Evolutionary conservation across 116 monocot genomes (phyloP), one percentile per base, ranked within the genome.

Genomic region (Phalaenopsis hybrid): DNA sequence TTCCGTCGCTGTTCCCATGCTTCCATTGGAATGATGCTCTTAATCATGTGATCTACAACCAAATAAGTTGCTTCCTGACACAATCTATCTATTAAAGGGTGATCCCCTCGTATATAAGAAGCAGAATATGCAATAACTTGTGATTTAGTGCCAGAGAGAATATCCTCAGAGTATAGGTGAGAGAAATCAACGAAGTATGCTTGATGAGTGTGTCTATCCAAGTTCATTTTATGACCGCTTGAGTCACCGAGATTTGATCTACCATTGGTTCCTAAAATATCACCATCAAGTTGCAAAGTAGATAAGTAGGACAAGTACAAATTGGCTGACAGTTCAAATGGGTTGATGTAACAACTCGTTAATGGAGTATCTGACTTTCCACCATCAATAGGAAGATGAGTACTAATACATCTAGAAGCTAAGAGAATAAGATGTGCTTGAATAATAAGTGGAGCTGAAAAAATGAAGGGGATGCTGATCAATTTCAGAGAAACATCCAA

Each of bases 341-440:
- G 82, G 28, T 80, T 57, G 25, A 88, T 65, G 81, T 69, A 86
- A 33, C 16, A 76, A 37, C 76, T 77, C 33, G 86, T 81, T 8
- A 16, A 9, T 41, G 12, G 44, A 20, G 37, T 67, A 81, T 81
- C 61, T 45, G 46, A 77, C 34, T 79, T 81, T 72, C 46, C 43
- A 9, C 23, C 70, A 67, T 59, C 51, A 69, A 41, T 44, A 21
- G 83, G 84, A n/a, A 70, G 83, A 75, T 79, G 81, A 25, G 83
- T 83, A 69, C 79, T 78, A 50, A 86, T 44, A 43, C 86, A 87
- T 85, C 76, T 88, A 41, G 88, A 86, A 67, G 76, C 84, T 61
- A 89, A 61, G 17, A 94, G 20, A 76, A 94, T 82, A 18, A 91
- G 33, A 84, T 94, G 91, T 61, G 89, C 80, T 76, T 89, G 91